These are phyloP conservation scores for Aspergillus caelatus DNA, from an alignment of 2,329 filamentous ascomycete genomes.

Conservation along the genomic window DNA sequence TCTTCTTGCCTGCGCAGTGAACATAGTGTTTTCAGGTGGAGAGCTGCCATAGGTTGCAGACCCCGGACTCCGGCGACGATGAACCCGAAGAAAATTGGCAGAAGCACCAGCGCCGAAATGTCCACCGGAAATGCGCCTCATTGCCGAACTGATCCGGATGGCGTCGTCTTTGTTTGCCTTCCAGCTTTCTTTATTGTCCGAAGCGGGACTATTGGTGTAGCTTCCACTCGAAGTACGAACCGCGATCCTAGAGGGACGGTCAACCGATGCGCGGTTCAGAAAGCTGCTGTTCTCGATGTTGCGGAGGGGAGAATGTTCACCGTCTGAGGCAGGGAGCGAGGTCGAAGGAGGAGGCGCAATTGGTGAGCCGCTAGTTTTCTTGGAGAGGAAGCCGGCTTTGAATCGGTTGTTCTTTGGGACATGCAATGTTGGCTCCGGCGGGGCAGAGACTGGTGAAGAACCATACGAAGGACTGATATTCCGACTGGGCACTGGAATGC, in stretches of 20 bases:
- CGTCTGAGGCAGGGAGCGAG: conserved; percentile 63
- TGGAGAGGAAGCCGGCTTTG: conserved; percentile 82
- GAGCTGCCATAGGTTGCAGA: conserved; percentile 53
- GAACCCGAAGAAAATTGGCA: conserved; percentile 44
- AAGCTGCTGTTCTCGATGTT: conserved; percentile 55
- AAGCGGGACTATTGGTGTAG: conserved; percentile 39
- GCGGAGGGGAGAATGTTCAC: conserved; percentile 58
- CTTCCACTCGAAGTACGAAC: conserved; percentile 44
- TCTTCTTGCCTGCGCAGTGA: conserved; percentile 67
- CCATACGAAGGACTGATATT: conserved; percentile 45
- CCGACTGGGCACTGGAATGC: conserved; percentile 45
- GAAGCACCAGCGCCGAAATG: conserved; percentile 44
- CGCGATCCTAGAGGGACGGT: conserved; percentile 42
- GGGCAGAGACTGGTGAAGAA: conserved; percentile 61
- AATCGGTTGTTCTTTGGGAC: conserved; percentile 74
- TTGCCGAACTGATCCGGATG: conserved; percentile 57
- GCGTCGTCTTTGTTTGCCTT: conserved; percentile 54
- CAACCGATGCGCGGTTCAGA: conserved; percentile 50
- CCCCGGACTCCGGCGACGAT: conserved; percentile 61
- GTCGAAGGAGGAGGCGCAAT: conserved; percentile 60
- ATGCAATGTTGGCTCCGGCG: conserved; percentile 62
- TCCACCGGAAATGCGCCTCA: conserved; percentile 56
- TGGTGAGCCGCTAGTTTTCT: conserved; percentile 68
- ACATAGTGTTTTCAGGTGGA: conserved; percentile 61
- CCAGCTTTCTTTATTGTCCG: conserved; percentile 55